Percentiles rank a stretch among this genome's conserved stretches.
These are phyloP conservation scores for Talaromyces pinophilus DNA, from an alignment of 2,329 filamentous ascomycete genomes.

Conservation along the genomic window DNA sequence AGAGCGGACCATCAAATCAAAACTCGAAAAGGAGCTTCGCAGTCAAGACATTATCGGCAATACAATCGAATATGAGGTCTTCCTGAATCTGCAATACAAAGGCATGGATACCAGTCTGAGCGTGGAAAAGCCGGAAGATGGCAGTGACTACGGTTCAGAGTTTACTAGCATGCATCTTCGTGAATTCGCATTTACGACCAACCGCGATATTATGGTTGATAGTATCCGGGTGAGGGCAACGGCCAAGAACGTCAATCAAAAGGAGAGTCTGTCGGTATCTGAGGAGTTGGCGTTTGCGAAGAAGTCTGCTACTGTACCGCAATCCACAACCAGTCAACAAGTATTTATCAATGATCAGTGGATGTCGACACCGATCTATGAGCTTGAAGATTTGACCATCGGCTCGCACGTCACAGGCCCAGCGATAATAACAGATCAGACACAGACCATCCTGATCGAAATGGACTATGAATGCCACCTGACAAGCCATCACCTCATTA, in stretches of 20 bases:
- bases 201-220: neutral
- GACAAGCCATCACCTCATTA: conserved; percentile 72
- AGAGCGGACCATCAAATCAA: neutral
- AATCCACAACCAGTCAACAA: neutral
- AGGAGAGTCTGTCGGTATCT: neutral
- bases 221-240: neutral
- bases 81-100: neutral
- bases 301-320: neutral
- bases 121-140: neutral
- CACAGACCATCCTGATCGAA: neutral
- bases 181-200: neutral
- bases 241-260: neutral
- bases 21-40: neutral
- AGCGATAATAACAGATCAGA: neutral
- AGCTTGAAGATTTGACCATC: neutral
- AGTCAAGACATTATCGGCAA: neutral
- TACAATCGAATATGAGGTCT: neutral
- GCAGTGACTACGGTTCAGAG: neutral
- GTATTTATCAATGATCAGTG: neutral
- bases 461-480: neutral
- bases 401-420: neutral
- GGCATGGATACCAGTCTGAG: neutral
- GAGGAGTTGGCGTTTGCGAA: neutral
- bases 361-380: neutral
- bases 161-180: neutral